Evolutionary conservation across 805 yeast genomes (phyloP).

Genomic region (Candida endomychidarum): DNA sequence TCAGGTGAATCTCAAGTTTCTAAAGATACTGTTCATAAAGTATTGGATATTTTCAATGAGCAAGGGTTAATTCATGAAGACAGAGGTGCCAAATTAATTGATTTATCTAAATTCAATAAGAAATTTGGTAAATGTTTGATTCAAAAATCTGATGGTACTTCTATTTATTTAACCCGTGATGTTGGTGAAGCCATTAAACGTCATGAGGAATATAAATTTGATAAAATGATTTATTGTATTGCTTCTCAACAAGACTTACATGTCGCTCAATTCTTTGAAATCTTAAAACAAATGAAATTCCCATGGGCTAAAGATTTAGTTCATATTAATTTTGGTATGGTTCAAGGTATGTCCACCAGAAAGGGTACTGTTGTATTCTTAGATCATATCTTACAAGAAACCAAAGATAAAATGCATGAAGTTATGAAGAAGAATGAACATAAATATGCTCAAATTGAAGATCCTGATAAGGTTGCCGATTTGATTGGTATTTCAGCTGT

Average conservation of each 20-base stretch:
- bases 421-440: constrained; percentile 91
- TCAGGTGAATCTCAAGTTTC: constrained; percentile 97
- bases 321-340: constrained; percentile 97
- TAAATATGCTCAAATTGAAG: constrained; percentile 88
- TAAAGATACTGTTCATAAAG: constrained; percentile 65
- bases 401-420: constrained; percentile 91
- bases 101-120: constrained; percentile 80
- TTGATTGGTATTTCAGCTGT: constrained; percentile 95
- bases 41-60: constrained; percentile 59
- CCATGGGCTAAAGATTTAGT: constrained; percentile 79
- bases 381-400: constrained; percentile 89
- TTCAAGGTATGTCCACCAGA: constrained; percentile 97
- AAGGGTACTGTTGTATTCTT: constrained; percentile 98
- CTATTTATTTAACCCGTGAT: constrained; percentile 91
- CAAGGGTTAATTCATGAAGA: constrained; percentile 78
- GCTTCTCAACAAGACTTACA: constrained; percentile 97
- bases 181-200: constrained; percentile 95
- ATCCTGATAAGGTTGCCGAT: constrained; percentile 95
- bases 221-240: constrained; percentile 93
- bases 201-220: constrained; percentile 78
- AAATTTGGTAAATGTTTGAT: constrained; percentile 91
- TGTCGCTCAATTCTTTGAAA: constrained; percentile 89
- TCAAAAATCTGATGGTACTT: constrained; percentile 93
- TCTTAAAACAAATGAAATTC: constrained; percentile 84
- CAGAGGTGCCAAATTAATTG: constrained; percentile 87